Conservation (phyloP, 129 eudicot species). For the Artemisia annua region DNA sequence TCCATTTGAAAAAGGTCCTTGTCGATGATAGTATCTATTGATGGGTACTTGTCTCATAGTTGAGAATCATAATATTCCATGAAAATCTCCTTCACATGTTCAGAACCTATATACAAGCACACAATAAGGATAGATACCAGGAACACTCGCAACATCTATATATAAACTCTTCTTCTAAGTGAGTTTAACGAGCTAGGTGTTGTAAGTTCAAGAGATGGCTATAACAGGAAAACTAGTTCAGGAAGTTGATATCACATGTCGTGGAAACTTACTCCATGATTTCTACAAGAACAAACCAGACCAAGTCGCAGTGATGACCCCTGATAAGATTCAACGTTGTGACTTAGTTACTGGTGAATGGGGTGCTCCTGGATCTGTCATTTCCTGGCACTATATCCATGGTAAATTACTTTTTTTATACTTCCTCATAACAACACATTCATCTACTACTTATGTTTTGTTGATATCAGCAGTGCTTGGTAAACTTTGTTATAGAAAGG, state of each 20-base stretch:
- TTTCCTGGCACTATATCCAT: conserved; percentile 26
- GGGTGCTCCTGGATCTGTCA: conserved; percentile 36
- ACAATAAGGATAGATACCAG: no score
- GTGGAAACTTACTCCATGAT: conserved; percentile 24
- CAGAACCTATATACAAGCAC: no score
- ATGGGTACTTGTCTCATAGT: no score
- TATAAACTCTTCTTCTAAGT: no score
- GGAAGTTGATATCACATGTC: conserved; percentile 25
- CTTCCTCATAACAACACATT: neutral
- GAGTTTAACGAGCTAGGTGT: no score
- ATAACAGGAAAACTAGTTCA: conserved; percentile 16
- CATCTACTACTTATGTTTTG: no score
- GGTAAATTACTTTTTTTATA: neutral
- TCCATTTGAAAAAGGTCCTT: no score
- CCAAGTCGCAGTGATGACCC: conserved; percentile 5
- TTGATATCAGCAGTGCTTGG: neutral
- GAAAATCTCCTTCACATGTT: no score
- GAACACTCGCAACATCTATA: no score
- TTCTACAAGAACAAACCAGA: conserved; percentile 26
- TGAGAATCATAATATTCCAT: no score
- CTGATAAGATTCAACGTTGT: conserved; percentile 15
- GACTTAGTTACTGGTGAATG: conserved; percentile 38
- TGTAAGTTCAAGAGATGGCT: conserved; percentile 1
- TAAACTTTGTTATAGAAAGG: no score
- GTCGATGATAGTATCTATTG: no score